phyloP scores from a whole-genome alignment of 2,329 filamentous ascomycete species.

The Diaporthe aspalathi region DNA sequence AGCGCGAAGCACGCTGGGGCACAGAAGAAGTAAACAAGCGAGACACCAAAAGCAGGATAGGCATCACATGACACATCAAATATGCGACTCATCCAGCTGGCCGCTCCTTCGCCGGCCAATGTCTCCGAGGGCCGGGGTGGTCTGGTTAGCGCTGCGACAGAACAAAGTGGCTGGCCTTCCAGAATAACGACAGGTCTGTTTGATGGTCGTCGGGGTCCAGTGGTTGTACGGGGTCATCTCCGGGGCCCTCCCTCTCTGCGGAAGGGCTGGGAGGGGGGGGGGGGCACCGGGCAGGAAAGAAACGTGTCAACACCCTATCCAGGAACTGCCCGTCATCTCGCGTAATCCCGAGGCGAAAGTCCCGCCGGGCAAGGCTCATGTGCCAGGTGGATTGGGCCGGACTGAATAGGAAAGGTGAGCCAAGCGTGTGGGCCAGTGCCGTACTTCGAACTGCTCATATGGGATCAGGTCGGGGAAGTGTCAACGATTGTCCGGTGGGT shows the following conservation, averaged over 20 bases:
- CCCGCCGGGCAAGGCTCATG: slow-evolving; percentile 8
- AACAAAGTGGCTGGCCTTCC: slow-evolving; percentile 18
- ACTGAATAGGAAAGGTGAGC: slow-evolving; percentile 15
- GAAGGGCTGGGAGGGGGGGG: neutral
- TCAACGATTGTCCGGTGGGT: neutral
- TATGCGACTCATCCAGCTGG: slow-evolving; percentile 8
- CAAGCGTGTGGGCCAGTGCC: neutral
- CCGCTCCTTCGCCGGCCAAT: neutral
- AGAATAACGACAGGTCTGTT: slow-evolving; percentile 25
- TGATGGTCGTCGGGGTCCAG: slow-evolving; percentile 2
- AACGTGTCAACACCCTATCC: slow-evolving; percentile 22
- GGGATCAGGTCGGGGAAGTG: neutral
- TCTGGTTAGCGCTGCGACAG: slow-evolving; percentile 28
- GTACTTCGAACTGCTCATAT: neutral
- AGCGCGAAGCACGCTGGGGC: neutral
- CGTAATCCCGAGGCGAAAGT: slow-evolving; percentile 29
- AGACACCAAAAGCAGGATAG: slow-evolving; percentile 3
- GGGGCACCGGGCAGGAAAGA: no score
- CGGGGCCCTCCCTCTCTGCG: neutral
- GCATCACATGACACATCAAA: slow-evolving; percentile 27
- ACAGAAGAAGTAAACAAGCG: neutral
- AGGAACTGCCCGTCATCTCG: slow-evolving; percentile 28
- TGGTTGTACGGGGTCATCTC: slow-evolving; percentile 11
- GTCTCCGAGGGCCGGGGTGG: neutral
- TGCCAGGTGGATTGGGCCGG: neutral